Percentiles rank a stretch among this genome's conserved stretches.
phyloP scores from a whole-genome alignment of 2,329 filamentous ascomycete species.

The Leptographium radiaticola region DNA sequence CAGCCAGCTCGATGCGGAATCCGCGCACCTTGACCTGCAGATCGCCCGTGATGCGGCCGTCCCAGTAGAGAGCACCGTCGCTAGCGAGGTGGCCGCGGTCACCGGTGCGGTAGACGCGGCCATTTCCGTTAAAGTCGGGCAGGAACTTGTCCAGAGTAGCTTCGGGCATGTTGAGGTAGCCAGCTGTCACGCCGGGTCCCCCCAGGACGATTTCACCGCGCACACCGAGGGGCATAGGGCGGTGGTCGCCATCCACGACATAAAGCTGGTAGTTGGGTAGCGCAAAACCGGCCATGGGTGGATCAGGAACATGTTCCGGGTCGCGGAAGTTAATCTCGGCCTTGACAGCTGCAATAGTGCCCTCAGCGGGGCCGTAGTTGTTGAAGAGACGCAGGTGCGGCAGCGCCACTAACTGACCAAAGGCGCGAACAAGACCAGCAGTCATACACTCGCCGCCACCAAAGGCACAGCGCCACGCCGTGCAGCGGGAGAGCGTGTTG shows the following conservation, averaged over 20 bases:
- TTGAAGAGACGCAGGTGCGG: constrained; percentile 33
- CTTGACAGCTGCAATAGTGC: constrained; percentile 29
- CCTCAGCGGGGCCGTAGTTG: constrained; percentile 47
- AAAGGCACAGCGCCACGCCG: neutral
- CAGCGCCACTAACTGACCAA: neutral
- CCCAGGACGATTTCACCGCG: constrained; percentile 44
- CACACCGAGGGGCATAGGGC: constrained; percentile 31
- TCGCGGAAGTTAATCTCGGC: constrained; percentile 37
- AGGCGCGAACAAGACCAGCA: neutral
- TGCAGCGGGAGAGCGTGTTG: neutral
- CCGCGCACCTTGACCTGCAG: constrained; percentile 52
- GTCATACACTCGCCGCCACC: constrained; percentile 11
- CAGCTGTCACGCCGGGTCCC: constrained; percentile 38
- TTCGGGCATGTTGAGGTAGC: constrained; percentile 38
- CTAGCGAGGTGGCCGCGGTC: constrained; percentile 42
- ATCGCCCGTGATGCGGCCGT: constrained; percentile 37
- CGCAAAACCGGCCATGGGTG: constrained; percentile 11
- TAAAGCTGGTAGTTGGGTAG: constrained; percentile 22
- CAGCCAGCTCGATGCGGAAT: constrained; percentile 45
- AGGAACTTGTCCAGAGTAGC: constrained; percentile 24
- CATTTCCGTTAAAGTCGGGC: constrained; percentile 12
- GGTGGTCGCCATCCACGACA: constrained; percentile 32
- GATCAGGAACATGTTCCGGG: constrained; percentile 20
- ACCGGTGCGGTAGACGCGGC: constrained; percentile 41
- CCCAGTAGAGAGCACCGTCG: constrained; percentile 38